A percentile compares a stretch with the other conserved stretches of the same genome.
Conservation (phyloP, 2,329 filamentous ascomycete species). For the Aspergillus sergii region DNA sequence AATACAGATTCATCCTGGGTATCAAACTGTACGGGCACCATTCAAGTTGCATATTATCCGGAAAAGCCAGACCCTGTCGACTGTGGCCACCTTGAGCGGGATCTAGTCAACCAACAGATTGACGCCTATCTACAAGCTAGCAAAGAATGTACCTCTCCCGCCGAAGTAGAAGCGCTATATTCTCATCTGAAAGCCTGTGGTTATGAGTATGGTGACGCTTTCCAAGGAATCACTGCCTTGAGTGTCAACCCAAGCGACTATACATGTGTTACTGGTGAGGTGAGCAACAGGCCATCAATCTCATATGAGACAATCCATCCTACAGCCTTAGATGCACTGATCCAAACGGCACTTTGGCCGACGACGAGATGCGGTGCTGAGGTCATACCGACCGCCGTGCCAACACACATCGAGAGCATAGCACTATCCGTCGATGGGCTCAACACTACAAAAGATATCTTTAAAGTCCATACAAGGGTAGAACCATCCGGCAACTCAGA, state of each 20-base stretch:
- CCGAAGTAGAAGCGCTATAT: neutral
- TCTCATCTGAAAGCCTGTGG: neutral
- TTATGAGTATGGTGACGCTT: neutral
- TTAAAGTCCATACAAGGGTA: neutral
- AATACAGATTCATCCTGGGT: slow-evolving; percentile 6
- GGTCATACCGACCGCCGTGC: neutral
- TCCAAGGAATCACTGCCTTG: neutral
- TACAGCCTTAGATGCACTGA: slow-evolving; percentile 13
- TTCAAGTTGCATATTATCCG: slow-evolving; percentile 9
- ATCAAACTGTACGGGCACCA: slow-evolving; percentile 8
- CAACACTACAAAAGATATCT: neutral
- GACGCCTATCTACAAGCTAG: neutral
- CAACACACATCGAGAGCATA: neutral
- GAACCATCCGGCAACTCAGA: neutral
- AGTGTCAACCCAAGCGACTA: neutral
- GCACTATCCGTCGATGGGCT: neutral
- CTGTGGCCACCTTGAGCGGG: neutral
- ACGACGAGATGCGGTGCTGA: neutral
- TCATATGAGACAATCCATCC: slow-evolving; percentile 15
- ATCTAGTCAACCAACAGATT: neutral
- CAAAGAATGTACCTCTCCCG: neutral
- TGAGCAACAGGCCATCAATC: neutral
- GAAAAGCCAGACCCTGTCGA: neutral
- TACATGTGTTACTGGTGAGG: neutral
- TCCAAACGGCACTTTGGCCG: slow-evolving; percentile 11